phyloP scores from a whole-genome alignment of 306 rosid genomes.

The Fragaria iinumae region DNA sequence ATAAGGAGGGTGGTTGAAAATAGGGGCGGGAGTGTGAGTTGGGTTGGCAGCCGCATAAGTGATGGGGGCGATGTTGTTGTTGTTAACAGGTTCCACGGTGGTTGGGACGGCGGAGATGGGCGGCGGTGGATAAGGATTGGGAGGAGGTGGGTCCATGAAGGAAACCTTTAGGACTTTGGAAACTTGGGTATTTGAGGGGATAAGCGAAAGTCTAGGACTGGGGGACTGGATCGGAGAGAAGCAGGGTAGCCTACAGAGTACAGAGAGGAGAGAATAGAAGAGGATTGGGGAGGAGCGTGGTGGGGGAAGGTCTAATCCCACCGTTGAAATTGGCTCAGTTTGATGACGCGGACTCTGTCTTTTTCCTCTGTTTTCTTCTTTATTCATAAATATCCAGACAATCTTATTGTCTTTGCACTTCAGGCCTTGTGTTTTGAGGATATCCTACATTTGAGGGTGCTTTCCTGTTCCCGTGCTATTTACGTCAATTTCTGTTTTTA shows the following conservation, averaged over 20 bases:
- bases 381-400: conserved; percentile 6
- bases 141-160: conserved; percentile 59
- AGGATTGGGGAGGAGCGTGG: conserved; percentile 12
- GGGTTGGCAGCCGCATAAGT: conserved; percentile 22
- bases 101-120: conserved; percentile 9
- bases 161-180: background rate
- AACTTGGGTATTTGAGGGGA: background rate
- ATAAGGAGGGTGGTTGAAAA: conserved; percentile 54
- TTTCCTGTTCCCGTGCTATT: background rate
- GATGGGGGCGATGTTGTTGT: background rate
- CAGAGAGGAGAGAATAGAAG: background rate
- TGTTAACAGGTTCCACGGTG: conserved; percentile 18
- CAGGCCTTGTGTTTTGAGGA: background rate
- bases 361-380: background rate
- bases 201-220: background rate
- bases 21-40: conserved; percentile 1
- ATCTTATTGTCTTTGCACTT: background rate
- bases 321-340: conserved; percentile 32
- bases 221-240: conserved; percentile 7
- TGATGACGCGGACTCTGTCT: conserved; percentile 36
- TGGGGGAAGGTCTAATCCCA: conserved; percentile 19
- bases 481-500: background rate
- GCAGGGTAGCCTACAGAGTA: background rate
- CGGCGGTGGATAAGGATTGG: conserved; percentile 17
- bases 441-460: background rate